Base-by-base conservation (phyloP, 805 yeast species). In the Candida broadrunensis region DNA sequence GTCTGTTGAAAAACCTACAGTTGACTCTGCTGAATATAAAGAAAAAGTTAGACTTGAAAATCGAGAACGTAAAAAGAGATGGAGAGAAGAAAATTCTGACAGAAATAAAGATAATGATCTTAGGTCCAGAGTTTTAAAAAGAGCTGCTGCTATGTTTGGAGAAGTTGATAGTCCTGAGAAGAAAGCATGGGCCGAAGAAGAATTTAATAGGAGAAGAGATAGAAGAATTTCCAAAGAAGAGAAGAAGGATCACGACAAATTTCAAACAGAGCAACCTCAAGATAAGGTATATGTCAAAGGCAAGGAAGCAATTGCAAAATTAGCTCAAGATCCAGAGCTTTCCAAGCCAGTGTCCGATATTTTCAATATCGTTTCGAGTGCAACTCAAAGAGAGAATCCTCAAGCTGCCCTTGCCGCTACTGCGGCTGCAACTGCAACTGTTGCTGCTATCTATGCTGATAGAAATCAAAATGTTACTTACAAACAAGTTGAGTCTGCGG, bases 41-140 rank as follows among this genome's bases (percentile, higher is more conserved):
- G 88, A 83, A 51, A 73, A 78, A 45, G 67, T 81, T 9, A 65
- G 89, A 36, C 51, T 74, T 19, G 90, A 81, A 36, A 88, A 88
- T 53, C 68, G 95, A 36, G 86, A 81, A 39, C 68, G 96, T 16
- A 88, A 88, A 65, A 82, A 85, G 63, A 76, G 78, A 49, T 88
- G 96, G 96, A 72, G 96, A 53, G 90, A 81, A 48, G 81, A 78
- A 20, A 88, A 91, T 55, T 75, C 78, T 7, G 83, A 83, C 44
- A 73, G 93, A 48, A 90, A 90, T 60, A 83, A 87, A 65, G 96
- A 89, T 58, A 84, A 88, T 52, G 98, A 91, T 56, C 67, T 91
- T 40, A 73, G 95, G 38, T 79, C 86, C 0, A 70, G 98, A 41
- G 82, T 91, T 16, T 73, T 77, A 47, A 83, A 83, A 48, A 70